Base-by-base conservation (phyloP, 139 green algal species). In the Chlamydomonas sp. region DNA sequence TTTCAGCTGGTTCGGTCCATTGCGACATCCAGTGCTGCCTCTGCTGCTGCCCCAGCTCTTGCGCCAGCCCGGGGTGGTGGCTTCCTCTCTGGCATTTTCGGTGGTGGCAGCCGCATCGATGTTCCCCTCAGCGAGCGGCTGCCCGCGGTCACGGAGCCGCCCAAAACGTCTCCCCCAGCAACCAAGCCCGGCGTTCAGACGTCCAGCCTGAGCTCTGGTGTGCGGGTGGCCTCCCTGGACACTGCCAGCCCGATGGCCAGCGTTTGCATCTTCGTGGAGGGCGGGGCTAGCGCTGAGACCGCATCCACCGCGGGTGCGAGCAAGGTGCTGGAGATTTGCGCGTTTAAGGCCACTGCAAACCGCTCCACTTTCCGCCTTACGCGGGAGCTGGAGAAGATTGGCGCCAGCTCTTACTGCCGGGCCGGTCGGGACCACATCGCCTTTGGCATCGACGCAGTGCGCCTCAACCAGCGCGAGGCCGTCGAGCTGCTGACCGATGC, bases 331-430 rank as follows among this genome's bases (percentile, higher is more conserved):
- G 87, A 92, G 66, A 74, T 85, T 80, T 88, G 97, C 85, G 97
- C 95, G 3, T 95, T 95, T 86, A 92, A 90, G 66, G 85, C 93
- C 9, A 94, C 90, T 10, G 58, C 17, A 2, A 90, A 94, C 89
- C 81, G 91, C 16, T 91, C 87, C 14, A 94, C 89, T 7, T 95
- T 94, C 89, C 84, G 93, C 63, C 60, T 95, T 8, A 91, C 91
- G 10, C 91, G 93, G 15, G 93, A 95, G 89, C 91, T 95, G 63
- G 93, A 95, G 93, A 95, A 95, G 90, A 91, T 94, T 58, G 93
- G 93, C 59, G 90, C 91, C 16, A 85, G 59, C 61, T 79, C 80
- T 18, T 90, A 79, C 62, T 83, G 84, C 64, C 59, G 84, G 10
- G 84, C 93, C 9, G 89, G 83, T 10, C 90, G 93, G 20, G 93